Evolutionary conservation across 208 protist species (phyloP).

Genomic region (Phytomonas sp.): DNA sequence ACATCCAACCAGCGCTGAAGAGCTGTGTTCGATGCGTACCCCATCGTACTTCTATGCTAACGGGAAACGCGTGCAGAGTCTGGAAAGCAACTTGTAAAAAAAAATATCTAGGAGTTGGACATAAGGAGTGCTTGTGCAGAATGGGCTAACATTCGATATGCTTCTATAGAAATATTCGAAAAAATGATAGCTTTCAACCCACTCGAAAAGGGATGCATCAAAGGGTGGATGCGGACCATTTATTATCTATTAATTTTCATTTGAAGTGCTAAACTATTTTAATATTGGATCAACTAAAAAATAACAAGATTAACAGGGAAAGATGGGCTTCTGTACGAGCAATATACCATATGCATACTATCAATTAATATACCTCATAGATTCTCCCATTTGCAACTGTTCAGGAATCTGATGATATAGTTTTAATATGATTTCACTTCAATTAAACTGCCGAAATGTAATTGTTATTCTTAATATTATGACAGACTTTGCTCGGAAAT

Average conservation of each 20-base stretch:
- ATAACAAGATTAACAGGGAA: background rate
- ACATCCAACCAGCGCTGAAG: slow-evolving; percentile 94
- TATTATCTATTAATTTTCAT: background rate
- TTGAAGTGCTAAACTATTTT: no score
- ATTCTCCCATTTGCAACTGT: slow-evolving; percentile 6
- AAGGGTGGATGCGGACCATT: background rate
- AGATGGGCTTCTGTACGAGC: background rate
- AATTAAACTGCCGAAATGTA: slow-evolving; percentile 11
- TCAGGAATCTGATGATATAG: background rate
- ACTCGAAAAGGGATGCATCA: background rate
- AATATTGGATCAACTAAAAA: slow-evolving; percentile 6
- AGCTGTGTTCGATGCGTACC: slow-evolving; percentile 86
- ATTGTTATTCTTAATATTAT: background rate
- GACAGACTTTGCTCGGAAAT: background rate
- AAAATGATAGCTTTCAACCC: background rate
- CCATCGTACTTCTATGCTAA: slow-evolving; percentile 78
- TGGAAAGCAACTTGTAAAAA: slow-evolving; percentile 54
- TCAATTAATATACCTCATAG: slow-evolving; percentile 4
- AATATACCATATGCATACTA: background rate
- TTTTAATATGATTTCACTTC: slow-evolving; percentile 3
- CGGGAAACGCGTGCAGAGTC: slow-evolving; percentile 55
- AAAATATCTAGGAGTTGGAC: background rate
- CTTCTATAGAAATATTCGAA: background rate
- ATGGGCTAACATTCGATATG: background rate
- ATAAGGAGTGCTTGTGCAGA: background rate